Conservation (phyloP, 192 early-diverging fungal genomes). For the Backusella sp. region DNA sequence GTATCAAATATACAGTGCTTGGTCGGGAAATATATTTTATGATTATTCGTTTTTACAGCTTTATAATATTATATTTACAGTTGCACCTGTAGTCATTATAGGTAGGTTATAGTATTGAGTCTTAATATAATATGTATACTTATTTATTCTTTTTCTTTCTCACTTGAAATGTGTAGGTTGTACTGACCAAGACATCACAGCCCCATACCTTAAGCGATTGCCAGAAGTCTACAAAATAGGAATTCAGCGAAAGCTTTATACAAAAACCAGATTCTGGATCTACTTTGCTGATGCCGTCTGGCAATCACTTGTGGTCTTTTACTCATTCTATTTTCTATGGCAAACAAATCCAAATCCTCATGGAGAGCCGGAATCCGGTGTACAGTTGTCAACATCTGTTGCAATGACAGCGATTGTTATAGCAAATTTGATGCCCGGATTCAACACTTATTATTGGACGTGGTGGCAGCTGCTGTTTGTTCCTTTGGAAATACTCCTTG, state of each 20-base stretch:
- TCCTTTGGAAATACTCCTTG: conserved; percentile 61
- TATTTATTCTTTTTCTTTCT: conserved; percentile 3
- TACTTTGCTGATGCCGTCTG: conserved; percentile 91
- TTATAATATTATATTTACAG: conserved; percentile 79
- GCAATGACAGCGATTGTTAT: conserved; percentile 76
- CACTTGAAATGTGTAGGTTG: conserved; percentile 32
- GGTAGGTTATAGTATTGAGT: conserved; percentile 33
- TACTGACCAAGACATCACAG: conserved; percentile 74
- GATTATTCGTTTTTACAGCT: conserved; percentile 89
- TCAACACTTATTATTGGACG: conserved; percentile 87
- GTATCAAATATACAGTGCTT: conserved; percentile 90
- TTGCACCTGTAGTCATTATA: conserved; percentile 64
- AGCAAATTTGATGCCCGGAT: conserved; percentile 76
- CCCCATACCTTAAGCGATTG: conserved; percentile 50
- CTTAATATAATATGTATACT: not conserved
- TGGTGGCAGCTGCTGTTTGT: conserved; percentile 70
- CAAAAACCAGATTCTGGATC: conserved; percentile 78
- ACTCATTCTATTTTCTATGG: conserved; percentile 66
- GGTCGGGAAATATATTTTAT: conserved; percentile 91
- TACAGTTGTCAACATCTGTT: conserved; percentile 78
- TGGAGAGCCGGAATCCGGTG: conserved; percentile 55
- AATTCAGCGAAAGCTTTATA: conserved; percentile 81
- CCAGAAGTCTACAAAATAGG: conserved; percentile 80
- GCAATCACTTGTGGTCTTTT: conserved; percentile 89
- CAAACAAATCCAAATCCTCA: conserved; percentile 47